A percentile compares a stretch with the other conserved stretches of the same genome.
Conservation (phyloP, 2,329 filamentous ascomycete genomes). For the Clarireedia homoeocarpa region DNA sequence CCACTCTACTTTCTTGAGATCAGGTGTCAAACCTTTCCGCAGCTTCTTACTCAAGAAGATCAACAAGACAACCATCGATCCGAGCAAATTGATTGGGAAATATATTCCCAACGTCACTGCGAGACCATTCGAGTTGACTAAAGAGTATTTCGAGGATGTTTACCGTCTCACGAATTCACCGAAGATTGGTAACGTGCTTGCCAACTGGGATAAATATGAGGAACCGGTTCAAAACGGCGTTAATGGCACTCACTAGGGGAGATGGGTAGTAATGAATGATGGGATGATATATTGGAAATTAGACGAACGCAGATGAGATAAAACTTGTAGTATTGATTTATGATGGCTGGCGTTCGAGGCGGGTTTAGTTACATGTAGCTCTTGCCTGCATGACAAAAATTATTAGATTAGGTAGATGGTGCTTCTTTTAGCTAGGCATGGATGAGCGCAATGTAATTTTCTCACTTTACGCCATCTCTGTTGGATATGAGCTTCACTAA, state of each 20-base stretch:
- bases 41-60: constrained; percentile 99
- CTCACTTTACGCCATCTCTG: no score
- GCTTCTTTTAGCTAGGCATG: no score
- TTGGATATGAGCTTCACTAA: no score
- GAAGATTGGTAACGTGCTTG: constrained; percentile 29
- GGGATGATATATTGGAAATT: no score
- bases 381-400: no score
- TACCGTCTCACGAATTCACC: constrained; percentile 76
- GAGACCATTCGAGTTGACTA: constrained; percentile 87
- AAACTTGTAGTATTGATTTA: no score
- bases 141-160: constrained; percentile 99
- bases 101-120: constrained; percentile 99
- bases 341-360: no score
- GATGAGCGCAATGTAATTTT: no score
- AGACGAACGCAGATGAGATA: no score
- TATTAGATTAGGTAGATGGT: no score
- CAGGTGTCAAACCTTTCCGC: constrained; percentile 97
- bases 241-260: constrained; percentile 14
- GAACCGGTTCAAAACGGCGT: constrained; percentile 24
- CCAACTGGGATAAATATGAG: constrained; percentile 32
- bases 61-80: constrained; percentile 97
- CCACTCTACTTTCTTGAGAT: constrained; percentile 97
- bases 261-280: no score
- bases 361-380: no score
- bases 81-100: constrained; percentile 92